Evolutionary conservation across 2,329 filamentous ascomycete genomes (phyloP).

Genomic region (Exophiala bonariae): DNA sequence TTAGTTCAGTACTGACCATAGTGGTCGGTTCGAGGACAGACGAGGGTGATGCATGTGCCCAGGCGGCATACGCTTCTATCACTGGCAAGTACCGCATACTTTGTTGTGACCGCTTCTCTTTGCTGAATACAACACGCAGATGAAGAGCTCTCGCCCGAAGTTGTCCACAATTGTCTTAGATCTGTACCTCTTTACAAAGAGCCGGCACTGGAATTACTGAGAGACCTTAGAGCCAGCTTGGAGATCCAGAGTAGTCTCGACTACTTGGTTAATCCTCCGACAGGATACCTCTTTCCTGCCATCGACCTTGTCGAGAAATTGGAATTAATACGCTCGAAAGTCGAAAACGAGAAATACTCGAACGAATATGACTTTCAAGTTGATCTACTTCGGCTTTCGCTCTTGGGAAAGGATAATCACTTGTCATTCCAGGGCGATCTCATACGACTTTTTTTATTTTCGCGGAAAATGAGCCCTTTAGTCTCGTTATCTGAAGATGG

Average conservation of each 20-base stretch:
- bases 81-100: too few species aligned
- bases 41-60: too few species aligned
- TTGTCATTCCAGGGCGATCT: constrained; percentile 32
- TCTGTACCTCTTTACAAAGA: constrained; percentile 2
- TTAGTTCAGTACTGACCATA: too few species aligned
- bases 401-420: constrained; percentile 64
- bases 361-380: constrained; percentile 57
- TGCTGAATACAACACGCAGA: too few species aligned
- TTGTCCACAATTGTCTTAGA: constrained; percentile 5
- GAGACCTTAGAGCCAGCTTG: constrained; percentile 34
- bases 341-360: constrained; percentile 41
- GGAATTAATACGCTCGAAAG: constrained; percentile 45
- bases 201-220: background rate
- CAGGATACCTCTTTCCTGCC: constrained; percentile 49
- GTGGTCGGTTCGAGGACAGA: too few species aligned
- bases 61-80: too few species aligned
- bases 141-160: constrained; percentile 35
- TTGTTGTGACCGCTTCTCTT: too few species aligned
- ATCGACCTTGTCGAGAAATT: constrained; percentile 50
- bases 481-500: constrained; percentile 4
- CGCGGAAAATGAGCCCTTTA: constrained; percentile 34
- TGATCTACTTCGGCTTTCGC: constrained; percentile 55
- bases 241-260: constrained; percentile 50
- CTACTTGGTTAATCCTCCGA: constrained; percentile 52
- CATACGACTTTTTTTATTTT: constrained; percentile 47